A percentile compares a stretch with the other conserved stretches of the same genome.
phyloP scores from a whole-genome alignment of 1,139 yeast species.

The Suhomyces coccinellae region DNA sequence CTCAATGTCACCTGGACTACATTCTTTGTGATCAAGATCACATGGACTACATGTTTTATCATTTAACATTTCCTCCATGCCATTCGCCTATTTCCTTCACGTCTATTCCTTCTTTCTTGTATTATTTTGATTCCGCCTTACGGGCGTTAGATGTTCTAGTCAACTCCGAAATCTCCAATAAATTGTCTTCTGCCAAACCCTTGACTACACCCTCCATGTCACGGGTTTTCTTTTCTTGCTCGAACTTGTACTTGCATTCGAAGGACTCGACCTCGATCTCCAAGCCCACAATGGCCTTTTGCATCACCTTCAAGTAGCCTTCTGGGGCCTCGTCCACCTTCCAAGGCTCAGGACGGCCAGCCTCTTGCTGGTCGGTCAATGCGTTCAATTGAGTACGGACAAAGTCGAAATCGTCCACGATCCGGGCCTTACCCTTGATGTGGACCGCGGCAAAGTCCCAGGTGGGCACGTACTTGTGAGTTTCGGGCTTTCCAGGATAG shows the following conservation, averaged over 20 bases:
- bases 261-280: constrained; percentile 52
- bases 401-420: constrained; percentile 50
- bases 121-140: background rate
- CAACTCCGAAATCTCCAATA: constrained; percentile 12
- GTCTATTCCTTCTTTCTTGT: background rate
- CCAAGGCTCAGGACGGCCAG: constrained; percentile 46
- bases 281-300: constrained; percentile 61
- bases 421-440: constrained; percentile 52
- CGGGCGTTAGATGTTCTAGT: constrained; percentile 12
- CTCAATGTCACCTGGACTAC: no score
- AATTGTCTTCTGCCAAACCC: constrained; percentile 40
- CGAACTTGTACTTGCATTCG: constrained; percentile 62
- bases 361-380: constrained; percentile 53
- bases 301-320: constrained; percentile 41
- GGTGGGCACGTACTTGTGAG: constrained; percentile 69
- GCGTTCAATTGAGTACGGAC: constrained; percentile 46
- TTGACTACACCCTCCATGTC: constrained; percentile 56
- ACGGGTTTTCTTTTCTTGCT: constrained; percentile 47
- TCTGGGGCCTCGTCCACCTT: constrained; percentile 60
- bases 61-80: no score
- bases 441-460: constrained; percentile 72
- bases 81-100: background rate
- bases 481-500: constrained; percentile 56
- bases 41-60: no score
- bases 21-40: no score